These are phyloP conservation scores for Globisporangium paddicum DNA, from an alignment of 352 stramenopile species.

Conservation along the genomic window DNA sequence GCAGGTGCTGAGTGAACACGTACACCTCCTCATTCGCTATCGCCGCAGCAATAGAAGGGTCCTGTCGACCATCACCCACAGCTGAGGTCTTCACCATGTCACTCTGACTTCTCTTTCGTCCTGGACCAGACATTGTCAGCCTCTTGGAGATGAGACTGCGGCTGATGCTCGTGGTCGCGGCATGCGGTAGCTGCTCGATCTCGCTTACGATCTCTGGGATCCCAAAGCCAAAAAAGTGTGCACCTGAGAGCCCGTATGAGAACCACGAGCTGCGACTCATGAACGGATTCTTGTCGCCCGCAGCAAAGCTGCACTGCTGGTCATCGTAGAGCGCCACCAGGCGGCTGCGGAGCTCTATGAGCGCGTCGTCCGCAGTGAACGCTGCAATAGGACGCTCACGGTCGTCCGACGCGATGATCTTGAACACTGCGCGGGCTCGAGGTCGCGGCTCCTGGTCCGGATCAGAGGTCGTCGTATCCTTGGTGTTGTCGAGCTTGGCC, in stretches of 20 bases:
- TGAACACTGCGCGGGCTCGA: constrained; percentile 49
- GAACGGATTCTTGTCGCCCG: constrained; percentile 57
- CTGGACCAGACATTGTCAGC: constrained; percentile 10
- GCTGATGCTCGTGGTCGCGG: constrained; percentile 61
- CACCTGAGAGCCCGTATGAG: constrained; percentile 66
- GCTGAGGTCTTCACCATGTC: constrained; percentile 9
- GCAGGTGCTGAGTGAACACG: constrained; percentile 81
- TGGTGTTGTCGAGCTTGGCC: constrained; percentile 1
- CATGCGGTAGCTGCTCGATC: constrained; percentile 71
- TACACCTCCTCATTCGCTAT: constrained; percentile 54
- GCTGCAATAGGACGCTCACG: constrained; percentile 57
- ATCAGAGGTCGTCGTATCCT: neutral
- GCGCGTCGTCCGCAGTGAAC: constrained; percentile 53
- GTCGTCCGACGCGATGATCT: constrained; percentile 76
- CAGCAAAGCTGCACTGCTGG: constrained; percentile 26
- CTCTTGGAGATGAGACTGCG: constrained; percentile 28
- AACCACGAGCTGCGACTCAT: constrained; percentile 74
- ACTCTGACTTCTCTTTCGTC: constrained; percentile 23
- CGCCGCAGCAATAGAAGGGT: constrained; percentile 10
- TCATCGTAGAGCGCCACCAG: constrained; percentile 76
- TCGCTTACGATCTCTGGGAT: constrained; percentile 56
- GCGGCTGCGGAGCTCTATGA: constrained; percentile 67
- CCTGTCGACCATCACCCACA: neutral
- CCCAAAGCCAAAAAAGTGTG: constrained; percentile 83
- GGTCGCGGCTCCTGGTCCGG: neutral